phyloP scores from a whole-genome alignment of 345 rosid species.

The Euphorbia peplus region DNA sequence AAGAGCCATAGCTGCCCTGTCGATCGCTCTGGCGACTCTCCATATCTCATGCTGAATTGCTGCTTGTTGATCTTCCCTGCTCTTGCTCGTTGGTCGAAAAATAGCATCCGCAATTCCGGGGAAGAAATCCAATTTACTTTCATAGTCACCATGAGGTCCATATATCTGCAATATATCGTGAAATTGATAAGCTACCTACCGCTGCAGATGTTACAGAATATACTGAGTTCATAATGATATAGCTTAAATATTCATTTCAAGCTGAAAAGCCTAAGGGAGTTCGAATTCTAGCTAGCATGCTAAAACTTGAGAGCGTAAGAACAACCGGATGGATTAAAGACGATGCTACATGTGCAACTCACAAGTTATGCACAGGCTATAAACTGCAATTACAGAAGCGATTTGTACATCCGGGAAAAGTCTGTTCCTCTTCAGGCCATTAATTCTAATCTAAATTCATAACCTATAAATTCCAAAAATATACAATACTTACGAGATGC shows the following conservation, averaged over 20 bases:
- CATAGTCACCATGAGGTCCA: slow-evolving; percentile 54
- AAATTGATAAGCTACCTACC: neutral
- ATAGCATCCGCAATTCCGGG: slow-evolving; percentile 83
- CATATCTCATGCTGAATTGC: slow-evolving; percentile 72
- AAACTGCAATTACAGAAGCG: neutral
- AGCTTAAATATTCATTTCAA: no score
- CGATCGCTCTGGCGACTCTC: slow-evolving; percentile 87
- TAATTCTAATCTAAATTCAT: neutral
- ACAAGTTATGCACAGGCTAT: neutral
- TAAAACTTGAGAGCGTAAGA: no score
- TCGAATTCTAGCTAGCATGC: neutral
- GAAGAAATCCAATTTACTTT: slow-evolving; percentile 63
- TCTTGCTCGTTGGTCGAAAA: slow-evolving; percentile 20
- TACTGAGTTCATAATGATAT: neutral
- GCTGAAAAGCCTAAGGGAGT: no score
- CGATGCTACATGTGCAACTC: neutral
- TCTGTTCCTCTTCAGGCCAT: neutral
- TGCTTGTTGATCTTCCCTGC: slow-evolving; percentile 18
- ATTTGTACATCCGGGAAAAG: neutral
- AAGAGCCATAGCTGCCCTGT: slow-evolving; percentile 73
- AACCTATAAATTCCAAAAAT: neutral
- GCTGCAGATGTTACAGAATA: neutral
- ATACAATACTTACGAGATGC: slow-evolving; percentile 67
- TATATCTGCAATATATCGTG: slow-evolving; percentile 48
- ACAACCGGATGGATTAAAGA: no score